phyloP scores from a whole-genome alignment of 169 alveolate species.

The Amoebophrya sp. region DNA sequence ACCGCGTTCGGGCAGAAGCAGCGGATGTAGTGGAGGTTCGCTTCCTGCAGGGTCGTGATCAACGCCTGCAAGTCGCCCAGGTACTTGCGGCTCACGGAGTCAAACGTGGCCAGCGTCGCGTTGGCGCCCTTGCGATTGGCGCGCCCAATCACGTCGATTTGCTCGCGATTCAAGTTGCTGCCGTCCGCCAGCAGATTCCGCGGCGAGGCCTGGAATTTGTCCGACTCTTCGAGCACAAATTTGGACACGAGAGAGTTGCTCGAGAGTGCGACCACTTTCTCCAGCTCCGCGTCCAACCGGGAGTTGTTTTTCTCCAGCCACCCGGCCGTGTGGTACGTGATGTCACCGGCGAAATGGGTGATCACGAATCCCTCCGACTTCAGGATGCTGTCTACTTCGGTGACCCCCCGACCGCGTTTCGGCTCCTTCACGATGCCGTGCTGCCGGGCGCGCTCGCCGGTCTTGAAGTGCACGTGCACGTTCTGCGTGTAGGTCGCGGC shows the following conservation, averaged over 20 bases:
- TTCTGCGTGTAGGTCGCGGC: not conserved
- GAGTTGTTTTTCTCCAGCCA: conserved; percentile 2
- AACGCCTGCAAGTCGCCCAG: not conserved
- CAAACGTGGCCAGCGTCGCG: not conserved
- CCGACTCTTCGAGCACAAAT: not conserved
- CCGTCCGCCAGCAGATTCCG: not conserved
- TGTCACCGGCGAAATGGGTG: not conserved
- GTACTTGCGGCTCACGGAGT: not conserved
- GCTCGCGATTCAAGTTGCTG: not conserved
- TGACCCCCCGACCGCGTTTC: not conserved
- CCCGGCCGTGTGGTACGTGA: not conserved
- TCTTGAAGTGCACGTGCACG: not conserved
- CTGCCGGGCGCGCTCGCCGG: not conserved
- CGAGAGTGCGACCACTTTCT: not conserved
- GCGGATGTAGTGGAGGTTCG: not conserved
- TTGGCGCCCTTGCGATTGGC: not conserved
- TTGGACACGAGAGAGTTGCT: not conserved
- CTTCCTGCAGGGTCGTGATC: not conserved
- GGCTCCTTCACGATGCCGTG: not conserved
- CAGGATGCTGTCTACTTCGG: not conserved
- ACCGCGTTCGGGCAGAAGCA: conserved; percentile 6
- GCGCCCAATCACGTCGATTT: not conserved
- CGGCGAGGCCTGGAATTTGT: not conserved
- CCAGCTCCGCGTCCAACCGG: not conserved
- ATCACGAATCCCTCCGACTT: not conserved